Evolutionary conservation across 192 early-diverging fungal genomes (phyloP).

Genomic region (Coemansia sp.): DNA sequence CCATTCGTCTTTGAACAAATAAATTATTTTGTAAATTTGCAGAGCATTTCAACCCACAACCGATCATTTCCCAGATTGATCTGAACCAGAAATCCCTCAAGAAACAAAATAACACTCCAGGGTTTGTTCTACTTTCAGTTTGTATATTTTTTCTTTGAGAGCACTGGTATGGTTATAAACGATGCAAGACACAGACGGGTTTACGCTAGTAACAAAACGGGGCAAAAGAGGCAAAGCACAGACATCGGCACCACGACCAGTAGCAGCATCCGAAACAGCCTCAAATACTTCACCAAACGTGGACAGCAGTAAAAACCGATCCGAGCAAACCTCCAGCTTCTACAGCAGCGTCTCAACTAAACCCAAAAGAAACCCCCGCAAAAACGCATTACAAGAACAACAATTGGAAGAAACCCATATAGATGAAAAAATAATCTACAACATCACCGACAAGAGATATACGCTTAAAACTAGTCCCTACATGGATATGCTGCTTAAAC

Average conservation of each 20-base stretch:
- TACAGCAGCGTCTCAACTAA: neutral
- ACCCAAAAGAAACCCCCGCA: neutral
- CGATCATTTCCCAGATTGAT: too few relatives aligned
- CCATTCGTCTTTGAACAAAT: neutral
- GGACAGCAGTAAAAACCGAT: neutral
- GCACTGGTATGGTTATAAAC: neutral
- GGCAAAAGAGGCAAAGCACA: neutral
- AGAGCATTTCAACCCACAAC: too few relatives aligned
- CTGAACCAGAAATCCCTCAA: too few relatives aligned
- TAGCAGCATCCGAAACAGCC: neutral
- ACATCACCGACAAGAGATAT: neutral
- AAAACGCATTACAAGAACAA: neutral
- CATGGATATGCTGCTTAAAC: neutral
- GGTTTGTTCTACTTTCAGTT: neutral
- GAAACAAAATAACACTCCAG: too few relatives aligned
- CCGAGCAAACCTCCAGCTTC: neutral
- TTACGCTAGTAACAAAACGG: slow-evolving; percentile 4
- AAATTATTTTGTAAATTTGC: neutral
- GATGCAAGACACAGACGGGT: slow-evolving; percentile 8
- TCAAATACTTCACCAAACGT: neutral
- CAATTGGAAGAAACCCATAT: neutral
- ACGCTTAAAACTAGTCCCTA: slow-evolving; percentile 2
- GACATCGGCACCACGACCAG: neutral
- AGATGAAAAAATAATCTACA: neutral
- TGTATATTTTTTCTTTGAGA: neutral